phyloP scores from a whole-genome alignment of 2,329 filamentous ascomycete genomes.

The Podosphaera aphanis region DNA sequence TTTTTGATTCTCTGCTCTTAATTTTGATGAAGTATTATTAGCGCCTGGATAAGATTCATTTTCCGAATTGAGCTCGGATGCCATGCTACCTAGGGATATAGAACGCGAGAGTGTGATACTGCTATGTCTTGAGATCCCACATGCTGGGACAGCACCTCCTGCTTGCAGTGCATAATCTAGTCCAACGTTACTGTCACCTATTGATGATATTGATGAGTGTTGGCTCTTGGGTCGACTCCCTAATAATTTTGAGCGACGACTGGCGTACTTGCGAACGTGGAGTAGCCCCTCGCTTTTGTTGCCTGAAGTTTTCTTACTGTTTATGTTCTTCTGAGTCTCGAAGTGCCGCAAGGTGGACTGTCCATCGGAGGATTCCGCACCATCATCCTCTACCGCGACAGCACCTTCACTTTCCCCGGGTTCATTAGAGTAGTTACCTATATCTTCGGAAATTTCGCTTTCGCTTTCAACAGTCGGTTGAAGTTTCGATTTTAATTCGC shows the following conservation, averaged over 20 bases:
- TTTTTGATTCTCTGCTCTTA: conserved; percentile 33
- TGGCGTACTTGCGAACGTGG: conserved; percentile 16
- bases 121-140: conserved; percentile 24
- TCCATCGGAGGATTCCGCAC: conserved; percentile 6
- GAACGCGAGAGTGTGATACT: conserved; percentile 44
- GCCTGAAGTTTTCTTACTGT: conserved; percentile 19
- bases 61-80: conserved; percentile 38
- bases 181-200: conserved; percentile 45
- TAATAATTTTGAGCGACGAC: conserved; percentile 31
- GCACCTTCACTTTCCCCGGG: no score
- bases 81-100: conserved; percentile 75
- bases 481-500: no score
- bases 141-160: conserved; percentile 44
- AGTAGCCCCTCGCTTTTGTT: conserved; percentile 25
- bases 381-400: no score
- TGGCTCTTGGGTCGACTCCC: conserved; percentile 30
- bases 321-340: no score
- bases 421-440: no score
- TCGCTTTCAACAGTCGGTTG: no score
- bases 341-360: conserved; percentile 14
- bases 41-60: conserved; percentile 13
- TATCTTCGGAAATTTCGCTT: no score
- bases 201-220: conserved; percentile 36
- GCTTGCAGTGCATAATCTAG: conserved; percentile 66
- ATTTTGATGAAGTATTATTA: conserved; percentile 27